Base-by-base conservation (phyloP, 2,329 filamentous ascomycete species). In the Diaporthe longicolla region DNA sequence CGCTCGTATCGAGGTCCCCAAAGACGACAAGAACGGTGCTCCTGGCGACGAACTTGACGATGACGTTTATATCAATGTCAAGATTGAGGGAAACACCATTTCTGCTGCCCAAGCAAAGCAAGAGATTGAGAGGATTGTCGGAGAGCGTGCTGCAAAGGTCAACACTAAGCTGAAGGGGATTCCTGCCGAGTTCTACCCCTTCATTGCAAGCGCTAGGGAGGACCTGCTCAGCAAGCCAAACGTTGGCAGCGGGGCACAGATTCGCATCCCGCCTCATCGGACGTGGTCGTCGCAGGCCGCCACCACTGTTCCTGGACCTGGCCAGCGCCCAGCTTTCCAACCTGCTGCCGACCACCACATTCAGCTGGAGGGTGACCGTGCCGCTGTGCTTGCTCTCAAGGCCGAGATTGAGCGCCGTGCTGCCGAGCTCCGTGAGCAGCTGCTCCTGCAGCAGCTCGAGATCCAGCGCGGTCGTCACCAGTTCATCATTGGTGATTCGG, bases 101-200 rank as follows among this genome's bases (percentile, higher is more conserved):
- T 94, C 95, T 73, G 94, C 94, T 69, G 93, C 94, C 77, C 91
- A 95, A 83, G 97, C 97, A 72, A 92, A 92, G 75, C 91, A 94
- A 73, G 93, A 94, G 78, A 97, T 99, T 79, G 89, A 94, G 79
- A 93, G 93, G 79, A 98, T 98, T 81, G 95, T 94, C 72, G 93
- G 93, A 79, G 95, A 98, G 83, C 92, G 95, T 76, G 92, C 94
- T 70, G 93, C 94, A 72, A 96, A 93, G 78, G 90, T 95, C 80
- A 97, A 91, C 84, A 89, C 95, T 73, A 94, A 94, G 79, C 84
- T 99, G 77, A 94, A 93, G 83, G 92, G 92, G 65, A 93, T 99
- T 74, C 95, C 97, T 10, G 90, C 95, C 35, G 95, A 98, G 82
- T 97, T 97, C 83, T 99, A 97, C 84, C 96, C 96, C 70, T 99